phyloP scores from a whole-genome alignment of 2,329 filamentous ascomycete genomes.

The Nemania sp. region DNA sequence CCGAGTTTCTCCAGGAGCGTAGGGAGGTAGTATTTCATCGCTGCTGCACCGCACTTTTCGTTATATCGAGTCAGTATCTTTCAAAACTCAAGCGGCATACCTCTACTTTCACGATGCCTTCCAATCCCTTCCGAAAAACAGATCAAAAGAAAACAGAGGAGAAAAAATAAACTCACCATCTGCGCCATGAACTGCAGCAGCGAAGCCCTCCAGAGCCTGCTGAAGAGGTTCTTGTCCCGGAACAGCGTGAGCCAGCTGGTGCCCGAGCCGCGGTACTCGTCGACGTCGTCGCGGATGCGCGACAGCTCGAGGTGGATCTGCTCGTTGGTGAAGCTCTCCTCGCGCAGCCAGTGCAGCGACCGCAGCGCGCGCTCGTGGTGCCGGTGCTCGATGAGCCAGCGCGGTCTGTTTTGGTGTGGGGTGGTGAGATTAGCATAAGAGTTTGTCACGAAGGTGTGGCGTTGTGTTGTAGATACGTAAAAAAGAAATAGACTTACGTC shows the following conservation, averaged over 20 bases:
- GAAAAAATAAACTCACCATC: slow-evolving; percentile 39
- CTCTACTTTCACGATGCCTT: no score
- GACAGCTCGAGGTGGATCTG: slow-evolving; percentile 48
- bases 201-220: slow-evolving; percentile 59
- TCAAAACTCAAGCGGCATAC: background rate
- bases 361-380: slow-evolving; percentile 47
- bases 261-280: slow-evolving; percentile 42
- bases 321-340: slow-evolving; percentile 43
- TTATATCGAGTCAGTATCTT: background rate
- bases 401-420: slow-evolving; percentile 46
- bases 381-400: slow-evolving; percentile 60
- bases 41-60: slow-evolving; percentile 58
- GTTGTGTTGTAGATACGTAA: no score
- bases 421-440: background rate
- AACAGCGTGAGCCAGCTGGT: slow-evolving; percentile 53
- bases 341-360: slow-evolving; percentile 54
- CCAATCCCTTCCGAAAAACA: no score
- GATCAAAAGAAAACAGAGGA: background rate
- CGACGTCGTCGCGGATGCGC: slow-evolving; percentile 51
- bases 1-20: slow-evolving; percentile 56
- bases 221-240: slow-evolving; percentile 50
- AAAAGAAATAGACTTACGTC: slow-evolving; percentile 48
- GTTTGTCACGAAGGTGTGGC: no score
- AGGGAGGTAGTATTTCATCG: slow-evolving; percentile 64
- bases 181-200: slow-evolving; percentile 63